phyloP scores from a whole-genome alignment of 176 grass and related monocot genomes.

The Aegilops longissima region DNA sequence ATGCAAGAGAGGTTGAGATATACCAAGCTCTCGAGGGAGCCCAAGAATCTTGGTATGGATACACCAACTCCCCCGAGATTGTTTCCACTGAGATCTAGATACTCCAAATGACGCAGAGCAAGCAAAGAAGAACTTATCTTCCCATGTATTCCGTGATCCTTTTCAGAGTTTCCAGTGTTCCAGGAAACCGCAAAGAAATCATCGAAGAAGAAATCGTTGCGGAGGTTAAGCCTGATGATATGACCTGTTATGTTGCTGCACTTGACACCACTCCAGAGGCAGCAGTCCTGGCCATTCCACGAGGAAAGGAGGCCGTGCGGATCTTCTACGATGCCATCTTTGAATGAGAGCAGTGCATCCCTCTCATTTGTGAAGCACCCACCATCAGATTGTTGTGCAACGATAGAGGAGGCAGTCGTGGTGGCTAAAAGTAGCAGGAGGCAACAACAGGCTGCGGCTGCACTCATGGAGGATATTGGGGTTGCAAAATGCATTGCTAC shows the following conservation, averaged over 20 bases:
- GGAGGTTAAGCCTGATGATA: neutral
- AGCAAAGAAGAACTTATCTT: neutral
- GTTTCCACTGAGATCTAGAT: neutral
- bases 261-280: neutral
- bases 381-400: neutral
- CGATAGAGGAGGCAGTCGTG: neutral
- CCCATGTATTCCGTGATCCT: neutral
- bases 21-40: neutral
- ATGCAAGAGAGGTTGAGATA: constrained; percentile 4
- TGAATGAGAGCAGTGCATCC: neutral
- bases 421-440: neutral
- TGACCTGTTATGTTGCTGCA: neutral
- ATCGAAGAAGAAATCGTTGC: neutral
- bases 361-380: neutral
- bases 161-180: too few species aligned
- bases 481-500: neutral
- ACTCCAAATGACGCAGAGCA: neutral
- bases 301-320: neutral
- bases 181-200: too few species aligned
- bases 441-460: neutral
- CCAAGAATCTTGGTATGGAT: neutral
- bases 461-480: neutral
- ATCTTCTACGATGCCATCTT: neutral
- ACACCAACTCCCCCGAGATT: neutral
- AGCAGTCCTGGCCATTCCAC: constrained; percentile 1